Evolutionary conservation across 2,329 filamentous ascomycete species (phyloP).

Genomic region (Torrubiella hemipterigena): DNA sequence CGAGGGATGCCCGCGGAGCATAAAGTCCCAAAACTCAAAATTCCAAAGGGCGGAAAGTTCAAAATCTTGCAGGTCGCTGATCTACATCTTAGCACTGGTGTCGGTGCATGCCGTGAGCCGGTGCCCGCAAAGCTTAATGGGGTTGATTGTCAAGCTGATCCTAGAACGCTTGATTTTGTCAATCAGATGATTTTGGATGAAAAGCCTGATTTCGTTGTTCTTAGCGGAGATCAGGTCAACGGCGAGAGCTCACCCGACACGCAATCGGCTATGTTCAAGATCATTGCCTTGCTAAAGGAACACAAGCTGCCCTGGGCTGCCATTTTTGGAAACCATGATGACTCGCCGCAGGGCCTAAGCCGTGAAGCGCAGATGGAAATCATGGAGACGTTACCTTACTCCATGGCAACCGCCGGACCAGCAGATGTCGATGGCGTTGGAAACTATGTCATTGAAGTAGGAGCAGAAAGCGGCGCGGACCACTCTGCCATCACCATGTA

Average conservation of each 20-base stretch:
- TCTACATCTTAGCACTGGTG: conserved; percentile 81
- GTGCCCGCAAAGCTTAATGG: conserved; percentile 61
- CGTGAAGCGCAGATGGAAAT: conserved; percentile 74
- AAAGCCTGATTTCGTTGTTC: conserved; percentile 81
- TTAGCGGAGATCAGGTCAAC: conserved; percentile 92
- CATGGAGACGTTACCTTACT: conserved; percentile 78
- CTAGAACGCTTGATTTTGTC: conserved; percentile 83
- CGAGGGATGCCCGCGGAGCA: conserved; percentile 54
- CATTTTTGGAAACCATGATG: conserved; percentile 97
- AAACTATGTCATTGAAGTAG: conserved; percentile 87
- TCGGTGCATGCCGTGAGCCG: conserved; percentile 77
- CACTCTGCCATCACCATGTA: conserved; percentile 94
- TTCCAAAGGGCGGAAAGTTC: conserved; percentile 83
- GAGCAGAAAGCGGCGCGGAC: conserved; percentile 64
- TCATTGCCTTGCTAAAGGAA: conserved; percentile 70
- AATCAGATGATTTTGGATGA: conserved; percentile 77
- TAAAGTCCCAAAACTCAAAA: conserved; percentile 61
- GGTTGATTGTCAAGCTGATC: conserved; percentile 80
- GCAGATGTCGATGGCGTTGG: conserved; percentile 79
- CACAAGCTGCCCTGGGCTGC: conserved; percentile 84
- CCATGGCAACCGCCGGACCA: conserved; percentile 73
- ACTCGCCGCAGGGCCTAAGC: conserved; percentile 72
- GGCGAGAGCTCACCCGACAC: conserved; percentile 86
- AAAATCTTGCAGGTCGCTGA: conserved; percentile 98
- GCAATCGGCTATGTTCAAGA: conserved; percentile 92